A percentile compares a stretch with the other conserved stretches of the same genome.
Evolutionary conservation across 1,139 yeast species (phyloP).

Genomic region (Torulaspora pretoriensis): DNA sequence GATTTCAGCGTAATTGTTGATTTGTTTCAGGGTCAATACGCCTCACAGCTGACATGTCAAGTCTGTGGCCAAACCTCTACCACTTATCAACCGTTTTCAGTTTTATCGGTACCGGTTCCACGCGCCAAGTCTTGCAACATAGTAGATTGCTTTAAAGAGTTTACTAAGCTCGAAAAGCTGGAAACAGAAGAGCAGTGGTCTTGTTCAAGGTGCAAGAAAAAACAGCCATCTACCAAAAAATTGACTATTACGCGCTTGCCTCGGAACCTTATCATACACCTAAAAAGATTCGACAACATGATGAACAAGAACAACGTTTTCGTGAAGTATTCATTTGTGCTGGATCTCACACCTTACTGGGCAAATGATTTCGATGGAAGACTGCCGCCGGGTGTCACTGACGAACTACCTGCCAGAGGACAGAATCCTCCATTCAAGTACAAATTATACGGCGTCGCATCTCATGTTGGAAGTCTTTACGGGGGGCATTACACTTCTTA

Average conservation of each 20-base stretch:
- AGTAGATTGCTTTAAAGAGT: slow-evolving; percentile 64
- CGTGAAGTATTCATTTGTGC: slow-evolving; percentile 42
- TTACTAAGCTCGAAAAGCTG: slow-evolving; percentile 61
- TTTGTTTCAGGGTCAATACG: slow-evolving; percentile 85
- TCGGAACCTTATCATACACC: slow-evolving; percentile 63
- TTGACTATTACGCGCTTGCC: slow-evolving; percentile 71
- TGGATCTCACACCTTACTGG: slow-evolving; percentile 79
- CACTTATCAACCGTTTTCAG: slow-evolving; percentile 78
- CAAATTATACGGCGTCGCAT: slow-evolving; percentile 79
- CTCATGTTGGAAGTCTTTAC: slow-evolving; percentile 74
- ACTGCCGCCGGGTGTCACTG: slow-evolving; percentile 39
- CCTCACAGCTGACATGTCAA: slow-evolving; percentile 72
- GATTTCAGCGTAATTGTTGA: slow-evolving; percentile 85
- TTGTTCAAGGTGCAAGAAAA: slow-evolving; percentile 74
- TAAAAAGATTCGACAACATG: slow-evolving; percentile 65
- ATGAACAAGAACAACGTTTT: slow-evolving; percentile 37
- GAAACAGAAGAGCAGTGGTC: slow-evolving; percentile 87
- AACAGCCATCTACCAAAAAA: slow-evolving; percentile 63
- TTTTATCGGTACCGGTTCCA: slow-evolving; percentile 72
- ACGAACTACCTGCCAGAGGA: slow-evolving; percentile 58
- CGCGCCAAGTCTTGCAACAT: slow-evolving; percentile 35
- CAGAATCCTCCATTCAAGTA: slow-evolving; percentile 80
- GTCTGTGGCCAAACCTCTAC: slow-evolving; percentile 79
- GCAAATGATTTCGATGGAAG: slow-evolving; percentile 44
- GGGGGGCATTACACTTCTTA: slow-evolving; percentile 93